Evolutionary conservation across 1,284 basidiomycete species (phyloP).

Genomic region (Athelia psychrophila): DNA sequence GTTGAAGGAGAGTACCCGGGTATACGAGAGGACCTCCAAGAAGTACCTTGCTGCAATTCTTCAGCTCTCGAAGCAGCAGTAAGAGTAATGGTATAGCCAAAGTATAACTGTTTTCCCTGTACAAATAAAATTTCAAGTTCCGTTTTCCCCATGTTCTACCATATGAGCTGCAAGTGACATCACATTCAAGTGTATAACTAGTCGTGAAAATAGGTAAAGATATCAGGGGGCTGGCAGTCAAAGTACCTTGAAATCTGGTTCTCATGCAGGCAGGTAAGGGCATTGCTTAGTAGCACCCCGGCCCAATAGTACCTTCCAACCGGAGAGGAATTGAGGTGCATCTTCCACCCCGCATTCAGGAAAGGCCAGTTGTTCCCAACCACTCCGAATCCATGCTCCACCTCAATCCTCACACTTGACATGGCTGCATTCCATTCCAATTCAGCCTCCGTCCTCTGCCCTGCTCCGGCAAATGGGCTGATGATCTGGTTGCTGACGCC

Average conservation of each 20-base stretch:
- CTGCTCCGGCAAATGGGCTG: constrained; percentile 17
- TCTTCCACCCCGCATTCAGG: constrained; percentile 21
- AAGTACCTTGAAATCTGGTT: constrained; percentile 20
- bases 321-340: constrained; percentile 15
- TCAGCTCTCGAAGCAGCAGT: background rate
- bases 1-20: background rate
- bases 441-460: constrained; percentile 14
- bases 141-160: no score
- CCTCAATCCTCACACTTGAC: constrained; percentile 19
- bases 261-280: constrained; percentile 14
- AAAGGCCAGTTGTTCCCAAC: constrained; percentile 19
- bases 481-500: constrained; percentile 16
- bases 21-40: background rate
- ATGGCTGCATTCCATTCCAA: constrained; percentile 17
- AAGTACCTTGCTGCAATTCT: background rate
- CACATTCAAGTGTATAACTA: no score
- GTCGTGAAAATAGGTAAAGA: constrained; percentile 14
- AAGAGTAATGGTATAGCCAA: no score
- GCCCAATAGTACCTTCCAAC: constrained; percentile 20
- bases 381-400: constrained; percentile 22
- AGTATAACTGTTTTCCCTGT: no score
- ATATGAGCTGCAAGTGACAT: no score
- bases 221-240: constrained; percentile 16
- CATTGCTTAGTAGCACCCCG: constrained; percentile 17
- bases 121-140: no score